Evolutionary conservation across 108 stramenopile species (phyloP), one percentile per base, ranked within the genome.

Genomic region (Chaetoceros muelleri): DNA sequence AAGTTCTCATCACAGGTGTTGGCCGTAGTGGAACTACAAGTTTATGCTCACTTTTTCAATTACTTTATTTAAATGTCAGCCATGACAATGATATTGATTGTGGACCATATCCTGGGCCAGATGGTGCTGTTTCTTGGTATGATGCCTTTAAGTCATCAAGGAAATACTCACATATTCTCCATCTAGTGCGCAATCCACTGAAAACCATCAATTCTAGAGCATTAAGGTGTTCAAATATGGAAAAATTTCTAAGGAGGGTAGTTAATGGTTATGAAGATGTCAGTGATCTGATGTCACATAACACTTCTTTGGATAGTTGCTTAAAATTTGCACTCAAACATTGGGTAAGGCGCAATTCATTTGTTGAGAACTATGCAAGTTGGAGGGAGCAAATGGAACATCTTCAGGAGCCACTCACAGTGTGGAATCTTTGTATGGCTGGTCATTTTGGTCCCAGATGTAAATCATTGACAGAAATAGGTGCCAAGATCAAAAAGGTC

Each of bases 61-160:
- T n/a, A 2, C 17, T 51, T 25, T 48, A 48, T 27, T 18, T 60
- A n/a, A 29, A 20, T 18, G 28, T 60, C 25, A 50, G 48, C n/a
- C 58, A 60, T 29, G 58, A 60, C 48, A 60, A 60, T 52, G 48
- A 51, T 20, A 18, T 28, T 19, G 58, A 60, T 52, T 60, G 58
- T 52, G 58, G 58, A 18, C 25, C 48, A 23, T 60, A 52, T 52
- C 58, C 58, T 26, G 58, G 58, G 18, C n/a, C n/a, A 24, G 50
- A 52, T 28, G 58, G 58, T n/a, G 58, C 58, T 18, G 58, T 29
- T 17, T 60, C 58, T 18, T 60, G 58, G 58, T 60, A 60, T 26
- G 50, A 60, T 23, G 58, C 58, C 48, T 60, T 60, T 23, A 29
- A 49, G 19, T 51, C 26, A 16, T 48, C 48, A 49, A 27, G 48